Conservation (phyloP, 495 filamentous ascomycete genomes). For the Neurospora hispaniola region DNA sequence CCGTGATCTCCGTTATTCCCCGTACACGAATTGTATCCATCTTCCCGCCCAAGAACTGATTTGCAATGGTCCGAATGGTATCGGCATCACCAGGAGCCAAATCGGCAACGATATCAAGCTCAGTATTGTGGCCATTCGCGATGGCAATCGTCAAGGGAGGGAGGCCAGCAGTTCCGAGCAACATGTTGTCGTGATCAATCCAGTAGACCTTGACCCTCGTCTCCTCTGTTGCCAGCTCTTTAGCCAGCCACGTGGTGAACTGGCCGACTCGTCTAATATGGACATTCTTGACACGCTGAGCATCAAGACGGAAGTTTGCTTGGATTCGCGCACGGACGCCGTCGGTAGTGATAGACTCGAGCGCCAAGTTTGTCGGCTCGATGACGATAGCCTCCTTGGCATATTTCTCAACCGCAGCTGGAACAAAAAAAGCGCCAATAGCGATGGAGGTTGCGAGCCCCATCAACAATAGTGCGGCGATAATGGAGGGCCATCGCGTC, state of each 20-base stretch:
- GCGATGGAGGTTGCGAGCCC: slow-evolving; percentile 34
- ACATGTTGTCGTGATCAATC: slow-evolving; percentile 68
- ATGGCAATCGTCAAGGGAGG: slow-evolving; percentile 66
- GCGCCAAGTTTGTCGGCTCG: slow-evolving; percentile 66
- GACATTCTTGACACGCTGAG: slow-evolving; percentile 55
- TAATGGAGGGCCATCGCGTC: slow-evolving; percentile 36
- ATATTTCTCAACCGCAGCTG: slow-evolving; percentile 72
- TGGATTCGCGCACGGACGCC: slow-evolving; percentile 71
- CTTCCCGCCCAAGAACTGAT: slow-evolving; percentile 77
- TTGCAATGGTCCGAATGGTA: slow-evolving; percentile 66
- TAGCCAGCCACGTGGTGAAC: slow-evolving; percentile 72
- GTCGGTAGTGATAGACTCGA: slow-evolving; percentile 67
- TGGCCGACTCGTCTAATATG: slow-evolving; percentile 63
- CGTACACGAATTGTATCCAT: slow-evolving; percentile 55
- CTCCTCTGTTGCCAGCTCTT: slow-evolving; percentile 55
- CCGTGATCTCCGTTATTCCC: slow-evolving; percentile 54
- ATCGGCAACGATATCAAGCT: slow-evolving; percentile 67
- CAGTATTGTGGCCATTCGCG: slow-evolving; percentile 62
- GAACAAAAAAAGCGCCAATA: slow-evolving; percentile 64
- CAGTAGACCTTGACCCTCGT: slow-evolving; percentile 68
- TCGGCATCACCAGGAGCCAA: slow-evolving; percentile 66
- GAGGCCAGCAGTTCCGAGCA: slow-evolving; percentile 65
- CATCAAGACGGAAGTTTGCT: slow-evolving; percentile 72
- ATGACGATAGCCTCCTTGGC: slow-evolving; percentile 71
- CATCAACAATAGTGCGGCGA: slow-evolving; percentile 34